A percentile compares a stretch with the other conserved stretches of the same genome.
Evolutionary conservation across 2,329 filamentous ascomycete species (phyloP).

Genomic region (Coniochaeta ligniaria): DNA sequence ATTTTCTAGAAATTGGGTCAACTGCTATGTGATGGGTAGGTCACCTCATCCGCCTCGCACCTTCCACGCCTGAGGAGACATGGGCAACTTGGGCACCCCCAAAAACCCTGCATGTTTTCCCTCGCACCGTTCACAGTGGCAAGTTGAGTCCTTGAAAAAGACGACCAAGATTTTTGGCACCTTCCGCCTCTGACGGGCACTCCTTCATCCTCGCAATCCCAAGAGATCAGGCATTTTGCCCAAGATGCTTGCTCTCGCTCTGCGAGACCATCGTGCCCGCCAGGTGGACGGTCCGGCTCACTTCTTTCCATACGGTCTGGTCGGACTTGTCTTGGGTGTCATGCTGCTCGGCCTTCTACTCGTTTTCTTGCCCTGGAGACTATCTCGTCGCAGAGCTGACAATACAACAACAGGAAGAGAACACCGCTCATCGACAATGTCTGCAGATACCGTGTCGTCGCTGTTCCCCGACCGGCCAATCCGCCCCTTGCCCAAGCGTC

Average conservation of each 20-base stretch:
- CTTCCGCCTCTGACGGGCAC: background rate
- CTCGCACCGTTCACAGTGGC: background rate
- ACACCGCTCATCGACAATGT: constrained; percentile 42
- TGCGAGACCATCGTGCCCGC: background rate
- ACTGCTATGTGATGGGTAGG: constrained; percentile 3
- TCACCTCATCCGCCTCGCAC: background rate
- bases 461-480: constrained; percentile 88
- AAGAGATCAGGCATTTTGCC: background rate
- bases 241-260: background rate
- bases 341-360: background rate
- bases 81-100: background rate
- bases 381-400: constrained; percentile 17
- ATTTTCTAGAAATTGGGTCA: background rate
- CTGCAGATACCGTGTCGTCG: constrained; percentile 69
- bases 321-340: background rate
- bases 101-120: background rate
- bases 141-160: background rate
- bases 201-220: background rate
- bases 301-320: background rate
- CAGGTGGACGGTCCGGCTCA: background rate
- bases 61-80: background rate
- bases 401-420: constrained; percentile 25
- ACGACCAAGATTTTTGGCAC: background rate
- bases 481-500: constrained; percentile 81
- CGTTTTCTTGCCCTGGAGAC: constrained; percentile 9